Conservation (phyloP, 441 rosid genomes). For the Populus hybrid region DNA sequence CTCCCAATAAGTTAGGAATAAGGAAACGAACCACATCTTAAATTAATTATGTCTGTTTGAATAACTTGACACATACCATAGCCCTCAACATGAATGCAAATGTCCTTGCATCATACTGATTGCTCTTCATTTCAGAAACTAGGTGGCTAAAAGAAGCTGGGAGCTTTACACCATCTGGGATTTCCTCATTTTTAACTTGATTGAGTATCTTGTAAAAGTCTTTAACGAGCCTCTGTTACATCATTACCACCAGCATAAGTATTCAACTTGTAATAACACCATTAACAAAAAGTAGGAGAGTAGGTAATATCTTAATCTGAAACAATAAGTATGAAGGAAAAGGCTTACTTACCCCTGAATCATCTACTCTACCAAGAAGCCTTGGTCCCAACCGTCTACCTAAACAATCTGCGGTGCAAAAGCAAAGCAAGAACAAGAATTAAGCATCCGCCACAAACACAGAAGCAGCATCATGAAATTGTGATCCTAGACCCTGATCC, state of each 20-base stretch:
- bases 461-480: conserved; percentile 7
- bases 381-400: conserved; percentile 97
- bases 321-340: conserved; percentile 8
- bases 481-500: not conserved
- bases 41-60: not conserved
- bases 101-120: conserved; percentile 80
- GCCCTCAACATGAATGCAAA: conserved; percentile 80
- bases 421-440: conserved; percentile 19
- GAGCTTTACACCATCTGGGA: conserved; percentile 80
- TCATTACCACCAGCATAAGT: conserved; percentile 24
- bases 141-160: conserved; percentile 89
- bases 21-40: not conserved
- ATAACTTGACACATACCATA: conserved; percentile 55
- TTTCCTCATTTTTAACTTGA: conserved; percentile 72
- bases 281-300: conserved; percentile 9
- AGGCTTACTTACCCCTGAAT: conserved; percentile 73
- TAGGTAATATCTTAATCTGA: not conserved
- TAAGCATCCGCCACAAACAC: conserved; percentile 14
- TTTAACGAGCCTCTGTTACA: conserved; percentile 75
- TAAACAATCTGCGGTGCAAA: conserved; percentile 75
- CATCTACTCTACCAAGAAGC: conserved; percentile 86
- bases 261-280: conserved; percentile 24
- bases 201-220: conserved; percentile 79
- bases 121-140: conserved; percentile 77
- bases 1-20: not conserved